Conservation (phyloP, 108 stramenopile genomes). For the Asterionellopsis glacialis region DNA sequence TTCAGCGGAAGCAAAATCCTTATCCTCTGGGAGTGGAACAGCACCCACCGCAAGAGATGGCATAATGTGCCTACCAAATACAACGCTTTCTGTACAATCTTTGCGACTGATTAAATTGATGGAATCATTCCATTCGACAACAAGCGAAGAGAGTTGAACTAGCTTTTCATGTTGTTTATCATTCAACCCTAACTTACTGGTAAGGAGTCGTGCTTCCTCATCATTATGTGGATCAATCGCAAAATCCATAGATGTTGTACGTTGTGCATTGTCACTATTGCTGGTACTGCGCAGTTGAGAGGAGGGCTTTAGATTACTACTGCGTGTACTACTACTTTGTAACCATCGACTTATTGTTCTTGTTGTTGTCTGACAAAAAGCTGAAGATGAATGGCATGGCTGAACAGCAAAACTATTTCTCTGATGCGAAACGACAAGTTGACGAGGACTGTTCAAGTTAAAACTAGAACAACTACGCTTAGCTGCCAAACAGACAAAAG, state of each 20-base stretch:
- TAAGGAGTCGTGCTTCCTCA: slow-evolving; percentile 20
- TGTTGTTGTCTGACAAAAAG: too few relatives aligned
- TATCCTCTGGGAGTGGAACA: slow-evolving; percentile 12
- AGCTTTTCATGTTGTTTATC: slow-evolving; percentile 45
- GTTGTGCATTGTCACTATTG: not conserved
- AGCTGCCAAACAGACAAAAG: too few relatives aligned
- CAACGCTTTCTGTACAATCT: slow-evolving; percentile 54
- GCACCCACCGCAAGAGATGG: slow-evolving; percentile 66
- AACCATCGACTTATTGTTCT: too few relatives aligned
- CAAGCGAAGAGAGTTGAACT: slow-evolving; percentile 40
- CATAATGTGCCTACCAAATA: slow-evolving; percentile 76
- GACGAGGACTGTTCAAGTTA: too few relatives aligned
- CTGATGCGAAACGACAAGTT: too few relatives aligned
- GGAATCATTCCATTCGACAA: slow-evolving; percentile 76
- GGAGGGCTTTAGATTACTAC: too few relatives aligned
- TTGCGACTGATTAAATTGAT: slow-evolving; percentile 81
- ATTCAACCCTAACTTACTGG: slow-evolving; percentile 20
- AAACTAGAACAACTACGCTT: too few relatives aligned
- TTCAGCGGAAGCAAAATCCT: slow-evolving; percentile 2
- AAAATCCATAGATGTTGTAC: slow-evolving; percentile 23
- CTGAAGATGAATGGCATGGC: too few relatives aligned
- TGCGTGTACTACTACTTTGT: too few relatives aligned
- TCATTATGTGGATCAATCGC: slow-evolving; percentile 40
- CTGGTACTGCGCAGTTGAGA: too few relatives aligned
- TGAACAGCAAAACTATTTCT: too few relatives aligned